Conservation (phyloP, 164 flowering plant species). For the Sedum album region DNA sequence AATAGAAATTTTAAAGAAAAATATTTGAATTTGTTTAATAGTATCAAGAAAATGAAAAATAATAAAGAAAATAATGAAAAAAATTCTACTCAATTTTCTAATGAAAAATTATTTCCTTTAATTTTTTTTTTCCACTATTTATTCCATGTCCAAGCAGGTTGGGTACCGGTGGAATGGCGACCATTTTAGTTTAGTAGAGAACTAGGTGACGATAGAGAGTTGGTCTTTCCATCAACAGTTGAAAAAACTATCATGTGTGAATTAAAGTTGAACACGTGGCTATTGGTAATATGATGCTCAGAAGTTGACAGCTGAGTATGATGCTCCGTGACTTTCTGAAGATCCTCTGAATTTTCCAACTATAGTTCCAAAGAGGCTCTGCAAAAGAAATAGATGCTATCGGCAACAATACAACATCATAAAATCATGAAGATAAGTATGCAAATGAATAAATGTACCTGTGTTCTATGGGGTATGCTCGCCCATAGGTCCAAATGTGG, state of each 20-base stretch:
- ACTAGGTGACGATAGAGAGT: too few relatives aligned
- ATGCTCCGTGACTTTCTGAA: slow-evolving; percentile 39
- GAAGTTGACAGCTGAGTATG: slow-evolving; percentile 67
- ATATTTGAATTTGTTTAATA: too few relatives aligned
- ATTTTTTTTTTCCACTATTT: too few relatives aligned
- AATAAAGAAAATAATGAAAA: too few relatives aligned
- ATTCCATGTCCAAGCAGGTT: too few relatives aligned
- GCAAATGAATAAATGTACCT: slow-evolving; percentile 28
- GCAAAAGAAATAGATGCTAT: slow-evolving; percentile 15
- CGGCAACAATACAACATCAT: not conserved
- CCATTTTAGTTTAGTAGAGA: too few relatives aligned
- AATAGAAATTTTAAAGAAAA: too few relatives aligned
- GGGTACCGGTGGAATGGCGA: too few relatives aligned
- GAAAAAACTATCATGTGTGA: not conserved
- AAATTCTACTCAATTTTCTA: too few relatives aligned
- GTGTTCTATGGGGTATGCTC: slow-evolving; percentile 55
- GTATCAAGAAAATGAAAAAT: too few relatives aligned
- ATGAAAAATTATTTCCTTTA: too few relatives aligned
- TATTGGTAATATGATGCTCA: slow-evolving; percentile 20
- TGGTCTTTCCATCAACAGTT: not conserved
- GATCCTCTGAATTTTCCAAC: slow-evolving; percentile 52
- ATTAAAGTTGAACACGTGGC: too few relatives aligned
- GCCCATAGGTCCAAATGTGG: slow-evolving; percentile 76
- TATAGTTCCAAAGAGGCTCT: slow-evolving; percentile 39
- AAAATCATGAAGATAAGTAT: not conserved